These are phyloP conservation scores for Phytopythium helicoides DNA, from an alignment of 352 stramenopile genomes.

Conservation along the genomic window DNA sequence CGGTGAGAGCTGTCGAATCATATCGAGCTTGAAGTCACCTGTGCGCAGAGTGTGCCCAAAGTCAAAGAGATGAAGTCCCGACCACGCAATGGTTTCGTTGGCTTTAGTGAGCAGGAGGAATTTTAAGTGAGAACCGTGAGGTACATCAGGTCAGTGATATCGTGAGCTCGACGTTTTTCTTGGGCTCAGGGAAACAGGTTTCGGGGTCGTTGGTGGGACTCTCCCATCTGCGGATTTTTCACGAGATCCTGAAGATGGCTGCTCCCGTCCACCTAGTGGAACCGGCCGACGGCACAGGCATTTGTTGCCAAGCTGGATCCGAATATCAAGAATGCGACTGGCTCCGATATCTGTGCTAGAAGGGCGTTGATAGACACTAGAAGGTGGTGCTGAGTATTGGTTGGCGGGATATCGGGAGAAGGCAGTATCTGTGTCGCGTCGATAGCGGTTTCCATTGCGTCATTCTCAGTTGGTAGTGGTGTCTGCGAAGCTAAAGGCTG, in stretches of 20 bases:
- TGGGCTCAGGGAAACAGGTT: constrained; percentile 4
- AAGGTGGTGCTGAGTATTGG: constrained; percentile 13
- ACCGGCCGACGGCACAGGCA: constrained; percentile 15
- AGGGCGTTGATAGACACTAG: constrained; percentile 14
- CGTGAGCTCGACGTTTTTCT: constrained; percentile 1
- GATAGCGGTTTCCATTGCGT: constrained; percentile 8
- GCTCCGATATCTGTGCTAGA: constrained; percentile 4
- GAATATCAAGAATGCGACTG: constrained; percentile 13
- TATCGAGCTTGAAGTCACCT: constrained; percentile 45
- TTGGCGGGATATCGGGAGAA: constrained; percentile 10
- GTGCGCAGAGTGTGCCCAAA: constrained; percentile 71
- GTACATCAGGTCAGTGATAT: constrained; percentile 64
- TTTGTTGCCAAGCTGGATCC: constrained; percentile 29
- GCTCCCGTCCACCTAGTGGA: constrained; percentile 6
- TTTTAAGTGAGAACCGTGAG: constrained; percentile 70
- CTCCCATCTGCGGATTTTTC: constrained; percentile 9
- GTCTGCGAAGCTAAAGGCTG: background rate
- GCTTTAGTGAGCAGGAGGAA: constrained; percentile 53
- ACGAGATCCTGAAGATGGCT: constrained; percentile 10
- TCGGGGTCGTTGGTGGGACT: constrained; percentile 2
- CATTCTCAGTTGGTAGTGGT: background rate
- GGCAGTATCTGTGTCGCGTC: constrained; percentile 15
- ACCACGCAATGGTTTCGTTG: constrained; percentile 46
- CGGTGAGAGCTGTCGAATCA: constrained; percentile 23
- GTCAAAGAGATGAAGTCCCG: constrained; percentile 74